A percentile compares a stretch with the other conserved stretches of the same genome.
Evolutionary conservation across 1,139 yeast genomes (phyloP).

Genomic region (Kodamaea plutei): DNA sequence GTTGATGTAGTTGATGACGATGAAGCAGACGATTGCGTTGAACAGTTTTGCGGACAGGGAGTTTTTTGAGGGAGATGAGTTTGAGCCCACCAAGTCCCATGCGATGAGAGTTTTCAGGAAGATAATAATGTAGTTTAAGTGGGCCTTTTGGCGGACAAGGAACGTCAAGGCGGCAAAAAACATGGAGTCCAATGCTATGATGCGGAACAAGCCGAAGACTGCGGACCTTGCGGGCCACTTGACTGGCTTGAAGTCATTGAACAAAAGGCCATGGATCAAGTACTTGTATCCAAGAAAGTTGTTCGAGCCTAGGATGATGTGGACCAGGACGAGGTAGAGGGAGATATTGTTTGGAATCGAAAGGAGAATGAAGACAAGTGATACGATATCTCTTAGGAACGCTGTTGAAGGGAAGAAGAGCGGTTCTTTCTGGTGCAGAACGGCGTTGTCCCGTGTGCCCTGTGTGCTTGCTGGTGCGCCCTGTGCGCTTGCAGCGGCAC

Average conservation of each 20-base stretch:
- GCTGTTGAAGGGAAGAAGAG: conserved; percentile 10
- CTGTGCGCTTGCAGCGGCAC: neutral
- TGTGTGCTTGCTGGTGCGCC: too few species aligned
- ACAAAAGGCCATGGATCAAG: conserved; percentile 27
- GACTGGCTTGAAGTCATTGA: conserved; percentile 7
- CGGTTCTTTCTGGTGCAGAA: too few species aligned
- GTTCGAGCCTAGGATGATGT: conserved; percentile 37
- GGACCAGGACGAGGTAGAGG: conserved; percentile 31
- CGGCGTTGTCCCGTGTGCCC: too few species aligned
- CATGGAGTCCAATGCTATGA: conserved; percentile 25
- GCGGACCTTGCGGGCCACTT: conserved; percentile 3
- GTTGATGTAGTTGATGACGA: conserved; percentile 27
- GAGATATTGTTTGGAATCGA: conserved; percentile 42
- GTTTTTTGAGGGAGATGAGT: conserved; percentile 8
- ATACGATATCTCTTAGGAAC: conserved; percentile 38
- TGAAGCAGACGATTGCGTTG: conserved; percentile 28
- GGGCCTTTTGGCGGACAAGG: conserved; percentile 27
- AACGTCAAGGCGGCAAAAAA: conserved; percentile 28
- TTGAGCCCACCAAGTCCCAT: conserved; percentile 46
- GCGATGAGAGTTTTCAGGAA: conserved; percentile 51
- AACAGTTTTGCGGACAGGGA: conserved; percentile 15
- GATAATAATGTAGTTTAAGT: conserved; percentile 37
- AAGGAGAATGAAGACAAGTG: conserved; percentile 38
- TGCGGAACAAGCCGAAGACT: conserved; percentile 4
- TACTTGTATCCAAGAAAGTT: conserved; percentile 41